Conservation (phyloP, 176 grass and related monocot genomes). For the Pontederia paniculata region DNA sequence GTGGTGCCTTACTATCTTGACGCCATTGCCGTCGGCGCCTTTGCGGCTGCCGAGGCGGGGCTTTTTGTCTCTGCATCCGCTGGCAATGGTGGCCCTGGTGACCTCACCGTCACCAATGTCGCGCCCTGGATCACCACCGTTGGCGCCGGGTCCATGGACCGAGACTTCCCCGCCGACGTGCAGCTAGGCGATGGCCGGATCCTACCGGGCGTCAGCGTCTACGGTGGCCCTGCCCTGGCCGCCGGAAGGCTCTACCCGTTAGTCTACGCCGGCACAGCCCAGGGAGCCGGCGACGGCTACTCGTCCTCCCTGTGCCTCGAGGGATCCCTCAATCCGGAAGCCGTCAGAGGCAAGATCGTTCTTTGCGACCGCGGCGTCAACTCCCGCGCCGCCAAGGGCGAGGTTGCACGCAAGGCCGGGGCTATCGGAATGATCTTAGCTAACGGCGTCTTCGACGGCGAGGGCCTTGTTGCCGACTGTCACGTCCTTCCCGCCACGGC, state of each 20-base stretch:
- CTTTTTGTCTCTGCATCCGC: too few species aligned
- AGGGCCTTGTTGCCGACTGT: not conserved
- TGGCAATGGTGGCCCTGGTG: too few species aligned
- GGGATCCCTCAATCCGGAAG: not conserved
- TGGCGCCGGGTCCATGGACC: not conserved
- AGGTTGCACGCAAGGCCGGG: not conserved
- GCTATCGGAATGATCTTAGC: not conserved
- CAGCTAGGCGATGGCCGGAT: not conserved
- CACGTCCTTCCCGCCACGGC: not conserved
- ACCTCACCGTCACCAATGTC: too few species aligned
- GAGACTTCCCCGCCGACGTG: constrained; percentile 3
- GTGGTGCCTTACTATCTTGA: too few species aligned
- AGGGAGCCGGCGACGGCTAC: not conserved
- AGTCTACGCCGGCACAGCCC: not conserved
- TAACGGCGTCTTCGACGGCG: not conserved
- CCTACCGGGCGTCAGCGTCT: constrained; percentile 3
- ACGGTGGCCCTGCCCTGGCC: constrained; percentile 1
- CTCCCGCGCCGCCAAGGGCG: constrained; percentile 1
- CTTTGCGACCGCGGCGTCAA: not conserved
- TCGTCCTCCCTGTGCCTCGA: not conserved
- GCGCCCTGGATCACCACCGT: too few species aligned
- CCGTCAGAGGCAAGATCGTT: not conserved
- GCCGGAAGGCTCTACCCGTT: not conserved
- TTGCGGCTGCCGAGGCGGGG: too few species aligned
- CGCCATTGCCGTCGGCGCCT: too few species aligned